Percentiles rank a stretch among this genome's conserved stretches.
Conservation (phyloP, 345 rosid genomes). For the Ailanthus altissimus region DNA sequence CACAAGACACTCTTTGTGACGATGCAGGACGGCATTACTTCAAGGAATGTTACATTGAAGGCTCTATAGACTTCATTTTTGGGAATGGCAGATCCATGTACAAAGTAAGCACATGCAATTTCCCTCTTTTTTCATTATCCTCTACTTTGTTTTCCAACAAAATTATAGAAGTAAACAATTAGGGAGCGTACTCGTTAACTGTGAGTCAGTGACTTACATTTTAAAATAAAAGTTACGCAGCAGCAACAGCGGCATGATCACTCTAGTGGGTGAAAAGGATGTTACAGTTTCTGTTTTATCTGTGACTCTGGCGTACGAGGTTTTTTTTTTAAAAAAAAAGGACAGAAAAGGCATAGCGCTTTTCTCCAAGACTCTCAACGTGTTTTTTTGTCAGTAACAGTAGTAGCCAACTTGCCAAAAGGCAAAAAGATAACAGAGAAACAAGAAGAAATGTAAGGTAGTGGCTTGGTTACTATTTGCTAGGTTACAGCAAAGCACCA, state of each 20-base stretch:
- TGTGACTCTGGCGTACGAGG: background rate
- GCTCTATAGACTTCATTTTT: slow-evolving; percentile 91
- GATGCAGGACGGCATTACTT: slow-evolving; percentile 96
- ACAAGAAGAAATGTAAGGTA: background rate
- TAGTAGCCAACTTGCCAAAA: slow-evolving; percentile 24
- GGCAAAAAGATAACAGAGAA: background rate
- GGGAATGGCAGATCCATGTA: slow-evolving; percentile 97
- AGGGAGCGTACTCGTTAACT: background rate
- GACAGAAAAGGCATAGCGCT: slow-evolving; percentile 6
- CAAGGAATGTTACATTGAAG: slow-evolving; percentile 89
- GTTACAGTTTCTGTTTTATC: slow-evolving; percentile 8
- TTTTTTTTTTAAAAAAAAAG: background rate
- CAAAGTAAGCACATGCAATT: slow-evolving; percentile 46
- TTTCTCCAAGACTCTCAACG: slow-evolving; percentile 16
- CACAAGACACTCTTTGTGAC: slow-evolving; percentile 92
- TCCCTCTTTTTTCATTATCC: background rate
- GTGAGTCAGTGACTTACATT: background rate
- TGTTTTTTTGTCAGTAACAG: slow-evolving; percentile 28
- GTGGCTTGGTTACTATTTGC: background rate
- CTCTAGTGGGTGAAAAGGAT: slow-evolving; percentile 21
- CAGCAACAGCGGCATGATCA: background rate
- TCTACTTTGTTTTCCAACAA: background rate
- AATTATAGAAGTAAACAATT: too few relatives aligned
- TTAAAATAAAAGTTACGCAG: slow-evolving; percentile 12
- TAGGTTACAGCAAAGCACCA: background rate